phyloP scores from a whole-genome alignment of 768 basidiomycete species.

The Leccinum longicurvipes region DNA sequence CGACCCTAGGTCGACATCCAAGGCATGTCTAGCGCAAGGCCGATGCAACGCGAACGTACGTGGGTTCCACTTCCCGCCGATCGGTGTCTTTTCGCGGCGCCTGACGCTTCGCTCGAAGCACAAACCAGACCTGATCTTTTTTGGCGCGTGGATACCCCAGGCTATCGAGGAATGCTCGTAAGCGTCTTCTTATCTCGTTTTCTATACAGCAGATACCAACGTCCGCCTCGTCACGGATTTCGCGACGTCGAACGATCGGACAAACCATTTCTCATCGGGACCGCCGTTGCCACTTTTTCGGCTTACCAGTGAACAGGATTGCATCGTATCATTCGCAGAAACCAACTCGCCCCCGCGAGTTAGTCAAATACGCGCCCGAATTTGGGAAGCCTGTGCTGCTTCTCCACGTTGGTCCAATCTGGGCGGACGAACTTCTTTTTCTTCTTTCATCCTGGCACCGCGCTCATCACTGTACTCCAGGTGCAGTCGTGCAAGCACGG shows the following conservation, averaged over 20 bases:
- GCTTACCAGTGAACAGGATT: conserved; percentile 63
- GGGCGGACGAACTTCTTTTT: conserved; percentile 60
- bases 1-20: conserved; percentile 75
- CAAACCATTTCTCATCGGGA: conserved; percentile 77
- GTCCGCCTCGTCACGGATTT: conserved; percentile 40
- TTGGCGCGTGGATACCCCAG: conserved; percentile 81
- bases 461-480: conserved; percentile 31
- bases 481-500: conserved; percentile 40
- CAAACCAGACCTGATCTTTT: conserved; percentile 84
- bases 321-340: not conserved
- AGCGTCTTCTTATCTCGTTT: conserved; percentile 20
- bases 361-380: conserved; percentile 77
- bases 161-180: conserved; percentile 70
- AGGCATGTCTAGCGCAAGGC: conserved; percentile 64
- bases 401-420: conserved; percentile 84
- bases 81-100: too few species aligned
- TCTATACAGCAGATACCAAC: not conserved
- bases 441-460: not conserved
- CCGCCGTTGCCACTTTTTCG: conserved; percentile 90
- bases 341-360: conserved; percentile 36
- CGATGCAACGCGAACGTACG: conserved; percentile 58
- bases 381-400: conserved; percentile 74
- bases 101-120: conserved; percentile 40
- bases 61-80: not conserved
- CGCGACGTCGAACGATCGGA: conserved; percentile 56